Percentiles rank a stretch among this genome's conserved stretches.
Conservation (phyloP, 352 stramenopile genomes). For the Phytophthora uliginosa region DNA sequence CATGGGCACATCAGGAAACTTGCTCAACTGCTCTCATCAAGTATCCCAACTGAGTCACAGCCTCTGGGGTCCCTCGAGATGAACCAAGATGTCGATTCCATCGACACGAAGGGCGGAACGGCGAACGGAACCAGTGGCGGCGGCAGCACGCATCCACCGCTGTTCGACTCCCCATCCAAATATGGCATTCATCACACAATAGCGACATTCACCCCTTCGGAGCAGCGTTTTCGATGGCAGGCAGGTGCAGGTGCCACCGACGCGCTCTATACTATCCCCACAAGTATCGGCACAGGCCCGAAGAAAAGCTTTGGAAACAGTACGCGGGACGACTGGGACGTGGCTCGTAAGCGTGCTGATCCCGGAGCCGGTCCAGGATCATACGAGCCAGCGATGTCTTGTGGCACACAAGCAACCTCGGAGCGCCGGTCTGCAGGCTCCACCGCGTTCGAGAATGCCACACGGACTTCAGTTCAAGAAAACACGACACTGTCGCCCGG, state of each 20-base stretch:
- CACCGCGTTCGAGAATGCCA: slow-evolving; percentile 76
- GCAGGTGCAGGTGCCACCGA: slow-evolving; percentile 59
- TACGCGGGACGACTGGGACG: slow-evolving; percentile 86
- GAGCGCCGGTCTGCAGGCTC: slow-evolving; percentile 54
- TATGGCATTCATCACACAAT: slow-evolving; percentile 73
- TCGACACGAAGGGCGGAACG: slow-evolving; percentile 26
- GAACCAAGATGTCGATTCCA: slow-evolving; percentile 19
- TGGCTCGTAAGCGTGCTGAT: slow-evolving; percentile 63
- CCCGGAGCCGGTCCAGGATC: slow-evolving; percentile 75
- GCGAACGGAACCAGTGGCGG: slow-evolving; percentile 34
- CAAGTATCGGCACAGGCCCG: slow-evolving; percentile 56
- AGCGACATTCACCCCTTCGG: slow-evolving; percentile 72
- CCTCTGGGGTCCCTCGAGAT: slow-evolving; percentile 12
- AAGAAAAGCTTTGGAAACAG: slow-evolving; percentile 87
- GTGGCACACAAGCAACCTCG: slow-evolving; percentile 69
- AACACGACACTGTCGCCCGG: slow-evolving; percentile 77
- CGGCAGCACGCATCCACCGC: slow-evolving; percentile 41
- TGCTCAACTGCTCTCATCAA: slow-evolving; percentile 9
- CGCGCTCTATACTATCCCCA: slow-evolving; percentile 78
- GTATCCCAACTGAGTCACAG: background rate
- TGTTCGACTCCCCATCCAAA: slow-evolving; percentile 86
- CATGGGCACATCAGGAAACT: slow-evolving; percentile 20
- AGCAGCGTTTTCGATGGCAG: slow-evolving; percentile 84
- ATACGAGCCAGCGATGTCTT: slow-evolving; percentile 70
- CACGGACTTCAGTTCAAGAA: slow-evolving; percentile 50